These are phyloP conservation scores for Galerina marginata DNA, from an alignment of 768 basidiomycete species.

Conservation along the genomic window DNA sequence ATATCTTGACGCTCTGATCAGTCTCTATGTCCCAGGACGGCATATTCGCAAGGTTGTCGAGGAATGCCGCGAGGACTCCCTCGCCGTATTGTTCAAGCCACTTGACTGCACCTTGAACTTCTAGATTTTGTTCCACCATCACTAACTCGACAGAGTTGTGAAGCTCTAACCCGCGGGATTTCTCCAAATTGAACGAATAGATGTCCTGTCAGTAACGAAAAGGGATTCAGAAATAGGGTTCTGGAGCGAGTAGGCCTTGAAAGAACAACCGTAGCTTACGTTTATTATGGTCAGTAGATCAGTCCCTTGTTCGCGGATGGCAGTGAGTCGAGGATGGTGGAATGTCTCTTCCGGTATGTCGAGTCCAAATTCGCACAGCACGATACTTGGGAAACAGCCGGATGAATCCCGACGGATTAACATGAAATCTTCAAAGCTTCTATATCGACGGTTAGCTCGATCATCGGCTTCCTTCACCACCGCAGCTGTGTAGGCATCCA, in stretches of 20 bases:
- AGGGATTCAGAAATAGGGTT: too few relatives aligned
- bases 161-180: slow-evolving; percentile 33
- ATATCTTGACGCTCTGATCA: slow-evolving; percentile 39
- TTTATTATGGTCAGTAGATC: slow-evolving; percentile 45
- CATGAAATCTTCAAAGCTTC: slow-evolving; percentile 46
- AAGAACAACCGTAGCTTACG: slow-evolving; percentile 20
- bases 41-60: slow-evolving; percentile 39
- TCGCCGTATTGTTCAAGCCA: slow-evolving; percentile 43
- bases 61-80: slow-evolving; percentile 41
- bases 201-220: slow-evolving; percentile 21
- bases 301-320: slow-evolving; percentile 31
- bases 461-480: slow-evolving; percentile 51
- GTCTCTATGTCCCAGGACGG: slow-evolving; percentile 44
- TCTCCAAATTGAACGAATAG: slow-evolving; percentile 34
- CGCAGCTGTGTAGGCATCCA: slow-evolving; percentile 29
- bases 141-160: slow-evolving; percentile 56
- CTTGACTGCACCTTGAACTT: slow-evolving; percentile 43
- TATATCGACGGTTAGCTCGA: slow-evolving; percentile 35
- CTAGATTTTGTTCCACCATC: slow-evolving; percentile 46
- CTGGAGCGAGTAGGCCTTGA: neutral
- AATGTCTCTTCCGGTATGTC: slow-evolving; percentile 47
- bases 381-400: slow-evolving; percentile 46
- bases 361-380: slow-evolving; percentile 40
- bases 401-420: slow-evolving; percentile 43
- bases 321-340: slow-evolving; percentile 39